Evolutionary conservation across 345 rosid species (phyloP).

Genomic region (Adansonia digitata): DNA sequence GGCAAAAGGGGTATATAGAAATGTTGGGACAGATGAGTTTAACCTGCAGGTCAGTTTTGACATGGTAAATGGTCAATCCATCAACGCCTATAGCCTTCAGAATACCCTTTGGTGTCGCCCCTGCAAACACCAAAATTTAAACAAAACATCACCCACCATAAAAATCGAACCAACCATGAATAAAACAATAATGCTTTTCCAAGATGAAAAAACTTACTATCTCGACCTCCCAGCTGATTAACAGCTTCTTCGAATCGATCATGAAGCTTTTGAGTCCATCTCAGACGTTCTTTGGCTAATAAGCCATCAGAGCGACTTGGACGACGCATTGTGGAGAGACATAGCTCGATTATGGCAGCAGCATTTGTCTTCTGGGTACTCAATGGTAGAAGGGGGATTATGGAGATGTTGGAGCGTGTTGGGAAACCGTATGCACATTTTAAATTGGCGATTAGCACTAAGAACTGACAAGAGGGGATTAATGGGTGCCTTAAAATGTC

Average conservation of each 20-base stretch:
- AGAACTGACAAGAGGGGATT: slow-evolving; percentile 9
- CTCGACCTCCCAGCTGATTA: slow-evolving; percentile 47
- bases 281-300: slow-evolving; percentile 35
- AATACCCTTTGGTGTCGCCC: slow-evolving; percentile 65
- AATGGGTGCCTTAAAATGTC: neutral
- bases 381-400: neutral
- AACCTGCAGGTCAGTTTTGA: slow-evolving; percentile 75
- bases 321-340: neutral
- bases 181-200: too few relatives aligned
- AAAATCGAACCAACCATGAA: too few relatives aligned
- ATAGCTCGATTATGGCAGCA: neutral
- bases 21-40: neutral
- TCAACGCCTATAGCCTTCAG: slow-evolving; percentile 45
- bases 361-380: neutral
- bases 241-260: slow-evolving; percentile 41
- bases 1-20: too few relatives aligned
- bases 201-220: slow-evolving; percentile 28
- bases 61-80: slow-evolving; percentile 58
- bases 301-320: slow-evolving; percentile 28
- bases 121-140: slow-evolving; percentile 23
- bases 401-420: neutral
- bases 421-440: too few relatives aligned
- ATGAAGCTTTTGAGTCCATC: slow-evolving; percentile 42
- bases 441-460: slow-evolving; percentile 21
- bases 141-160: neutral